Evolutionary conservation across 2,329 filamentous ascomycete genomes (phyloP), one percentile per base, ranked within the genome.

Genomic region (Arthrobotrys sphaeroides): DNA sequence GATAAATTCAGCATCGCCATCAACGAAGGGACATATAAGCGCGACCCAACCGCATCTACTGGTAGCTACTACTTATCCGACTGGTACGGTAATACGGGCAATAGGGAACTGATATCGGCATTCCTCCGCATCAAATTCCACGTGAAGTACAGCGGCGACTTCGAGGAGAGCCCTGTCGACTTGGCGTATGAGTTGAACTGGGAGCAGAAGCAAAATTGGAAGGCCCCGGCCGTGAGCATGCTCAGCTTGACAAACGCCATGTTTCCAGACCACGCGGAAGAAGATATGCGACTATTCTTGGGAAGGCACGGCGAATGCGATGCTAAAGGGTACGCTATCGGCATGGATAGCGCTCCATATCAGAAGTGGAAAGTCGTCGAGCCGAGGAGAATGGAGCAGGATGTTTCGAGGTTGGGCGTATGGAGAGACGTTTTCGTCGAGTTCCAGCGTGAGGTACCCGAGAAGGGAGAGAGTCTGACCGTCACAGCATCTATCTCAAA

Each of bases 341-440:
- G 62, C 13, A 6, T 68, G 2, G 62, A 64, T 51, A 49, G 62
- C 18, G 13, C 18, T 10, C 43, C 49, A 10, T 12, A 42, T 13
- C 16, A 9, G 13, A 47, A 18, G 22, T 74, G 70, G 70, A 74
- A 68, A n/a, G 45, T 74, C 5, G 4, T 20, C 10, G 45, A 74
- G 26, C 70, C 70, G n/a, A 61, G 70, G 16, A 43, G 62, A 7
- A 13, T 68, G n/a, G 55, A 74, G 10, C 40, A 49, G 3, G 70
- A 74, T 51, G 20, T 74, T 42, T 74, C 62, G 1, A 47, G 70
- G 13, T 42, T 74, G 57, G 70, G 70, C 1, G 55, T 74, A 3
- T 74, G 70, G 70, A 62, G 45, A 20, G 31, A 42, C 20, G 31
- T 64, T 13, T 45, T 28, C 9, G 40, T 59, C n/a, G 70, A 68